phyloP scores from a whole-genome alignment of 768 basidiomycete genomes.

The Auriculariales sp. region DNA sequence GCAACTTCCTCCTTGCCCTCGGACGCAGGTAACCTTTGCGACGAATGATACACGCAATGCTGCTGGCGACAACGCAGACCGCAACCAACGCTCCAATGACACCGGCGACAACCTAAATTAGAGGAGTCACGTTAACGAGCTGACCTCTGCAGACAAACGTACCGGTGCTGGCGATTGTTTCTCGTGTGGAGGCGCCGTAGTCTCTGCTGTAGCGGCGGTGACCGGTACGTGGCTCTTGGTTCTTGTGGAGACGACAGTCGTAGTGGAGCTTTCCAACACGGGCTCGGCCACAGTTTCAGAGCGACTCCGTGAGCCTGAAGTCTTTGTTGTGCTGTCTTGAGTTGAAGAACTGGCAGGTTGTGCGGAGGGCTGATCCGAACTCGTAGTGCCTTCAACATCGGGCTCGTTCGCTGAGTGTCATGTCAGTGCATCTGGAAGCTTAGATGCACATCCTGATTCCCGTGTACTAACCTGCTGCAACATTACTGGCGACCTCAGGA shows the following conservation, averaged over 20 bases:
- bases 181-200: background rate
- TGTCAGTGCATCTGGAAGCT: background rate
- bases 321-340: too few species aligned
- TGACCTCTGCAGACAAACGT: background rate
- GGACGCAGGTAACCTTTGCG: too few species aligned
- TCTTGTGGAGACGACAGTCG: background rate
- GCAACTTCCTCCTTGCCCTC: too few species aligned
- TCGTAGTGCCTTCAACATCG: too few species aligned
- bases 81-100: background rate
- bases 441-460: background rate
- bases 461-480: background rate
- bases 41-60: background rate
- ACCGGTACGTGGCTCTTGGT: background rate
- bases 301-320: too few species aligned
- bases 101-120: background rate
- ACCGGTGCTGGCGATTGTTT: background rate
- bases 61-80: background rate
- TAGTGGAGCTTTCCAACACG: background rate
- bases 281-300: background rate
- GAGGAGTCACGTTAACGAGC: background rate
- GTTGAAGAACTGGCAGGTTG: too few species aligned
- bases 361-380: too few species aligned
- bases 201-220: background rate
- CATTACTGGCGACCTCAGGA: background rate
- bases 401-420: background rate